Percentiles rank a stretch among this genome's conserved stretches.
Evolutionary conservation across 257 asterid genomes (phyloP).

Genomic region (Rehmannia glutinosa): DNA sequence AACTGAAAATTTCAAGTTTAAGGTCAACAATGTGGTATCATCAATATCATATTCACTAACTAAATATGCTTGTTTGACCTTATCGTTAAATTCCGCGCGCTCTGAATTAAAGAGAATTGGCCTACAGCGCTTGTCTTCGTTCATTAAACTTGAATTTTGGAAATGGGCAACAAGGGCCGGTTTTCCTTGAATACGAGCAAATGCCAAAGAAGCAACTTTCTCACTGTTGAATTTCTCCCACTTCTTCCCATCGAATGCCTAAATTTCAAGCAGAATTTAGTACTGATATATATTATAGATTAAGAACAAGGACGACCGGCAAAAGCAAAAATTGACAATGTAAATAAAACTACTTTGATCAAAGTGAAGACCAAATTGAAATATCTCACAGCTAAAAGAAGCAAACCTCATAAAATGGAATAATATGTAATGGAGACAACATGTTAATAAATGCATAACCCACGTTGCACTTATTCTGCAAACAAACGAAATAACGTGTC

Average conservation of each 20-base stretch:
- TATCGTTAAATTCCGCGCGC: constrained; percentile 9
- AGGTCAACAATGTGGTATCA: too few relatives aligned
- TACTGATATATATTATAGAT: not conserved
- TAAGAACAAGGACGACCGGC: not conserved
- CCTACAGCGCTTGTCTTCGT: constrained; percentile 73
- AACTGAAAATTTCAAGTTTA: too few relatives aligned
- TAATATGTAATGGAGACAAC: constrained; percentile 58
- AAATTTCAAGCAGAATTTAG: constrained; percentile 1
- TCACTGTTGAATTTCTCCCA: constrained; percentile 89
- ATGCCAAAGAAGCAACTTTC: constrained; percentile 73
- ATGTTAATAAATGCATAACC: constrained; percentile 90
- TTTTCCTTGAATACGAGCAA: constrained; percentile 80
- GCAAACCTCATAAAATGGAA: constrained; percentile 67
- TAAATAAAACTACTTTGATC: too few relatives aligned
- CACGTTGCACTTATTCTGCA: constrained; percentile 89
- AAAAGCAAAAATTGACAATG: too few relatives aligned
- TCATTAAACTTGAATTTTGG: constrained; percentile 82
- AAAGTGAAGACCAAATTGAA: too few relatives aligned
- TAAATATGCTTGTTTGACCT: not conserved
- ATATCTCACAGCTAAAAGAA: not conserved
- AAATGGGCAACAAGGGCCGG: constrained; percentile 65
- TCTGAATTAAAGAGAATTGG: constrained; percentile 59
- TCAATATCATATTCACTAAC: not conserved
- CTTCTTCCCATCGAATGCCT: constrained; percentile 71
- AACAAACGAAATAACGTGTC: not conserved